Conservation (phyloP, 1,139 yeast genomes). For the Geotrichum klebahnii region DNA sequence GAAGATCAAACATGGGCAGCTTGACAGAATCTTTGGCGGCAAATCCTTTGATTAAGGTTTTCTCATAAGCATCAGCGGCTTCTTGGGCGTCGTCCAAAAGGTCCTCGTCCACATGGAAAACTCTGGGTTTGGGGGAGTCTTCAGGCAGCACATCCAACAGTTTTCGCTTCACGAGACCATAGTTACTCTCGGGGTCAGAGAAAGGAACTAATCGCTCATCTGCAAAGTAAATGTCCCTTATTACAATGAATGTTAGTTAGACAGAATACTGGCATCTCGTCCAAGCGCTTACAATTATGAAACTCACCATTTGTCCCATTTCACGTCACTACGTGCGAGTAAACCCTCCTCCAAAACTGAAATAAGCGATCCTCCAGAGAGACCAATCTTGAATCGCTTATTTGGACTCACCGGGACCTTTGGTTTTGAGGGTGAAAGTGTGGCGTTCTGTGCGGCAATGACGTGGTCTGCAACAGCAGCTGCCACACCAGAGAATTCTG, state of each 20-base stretch:
- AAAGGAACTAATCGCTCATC: slow-evolving; percentile 95
- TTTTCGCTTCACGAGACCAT: slow-evolving; percentile 80
- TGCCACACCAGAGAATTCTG: slow-evolving; percentile 84
- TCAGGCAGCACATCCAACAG: slow-evolving; percentile 63
- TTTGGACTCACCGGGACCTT: slow-evolving; percentile 23
- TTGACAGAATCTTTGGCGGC: slow-evolving; percentile 97
- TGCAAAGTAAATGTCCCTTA: slow-evolving; percentile 78
- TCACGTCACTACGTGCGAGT: slow-evolving; percentile 61
- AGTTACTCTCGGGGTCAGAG: slow-evolving; percentile 76
- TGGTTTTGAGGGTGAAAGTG: slow-evolving; percentile 40
- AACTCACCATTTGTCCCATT: slow-evolving; percentile 79
- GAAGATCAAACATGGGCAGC: slow-evolving; percentile 87
- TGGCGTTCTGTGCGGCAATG: slow-evolving; percentile 73
- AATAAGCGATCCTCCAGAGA: slow-evolving; percentile 88
- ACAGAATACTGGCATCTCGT: neutral
- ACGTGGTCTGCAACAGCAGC: slow-evolving; percentile 94
- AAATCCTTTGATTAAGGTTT: slow-evolving; percentile 75
- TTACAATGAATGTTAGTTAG: neutral
- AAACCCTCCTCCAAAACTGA: slow-evolving; percentile 83
- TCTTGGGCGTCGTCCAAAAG: slow-evolving; percentile 83
- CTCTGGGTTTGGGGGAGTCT: slow-evolving; percentile 55
- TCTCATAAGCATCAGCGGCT: slow-evolving; percentile 91
- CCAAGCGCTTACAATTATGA: neutral
- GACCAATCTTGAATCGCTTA: slow-evolving; percentile 78
- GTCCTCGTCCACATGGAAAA: slow-evolving; percentile 77